Percentiles rank a stretch among this genome's conserved stretches.
Conservation (phyloP, 345 rosid species). For the Laguncularia racemosa region DNA sequence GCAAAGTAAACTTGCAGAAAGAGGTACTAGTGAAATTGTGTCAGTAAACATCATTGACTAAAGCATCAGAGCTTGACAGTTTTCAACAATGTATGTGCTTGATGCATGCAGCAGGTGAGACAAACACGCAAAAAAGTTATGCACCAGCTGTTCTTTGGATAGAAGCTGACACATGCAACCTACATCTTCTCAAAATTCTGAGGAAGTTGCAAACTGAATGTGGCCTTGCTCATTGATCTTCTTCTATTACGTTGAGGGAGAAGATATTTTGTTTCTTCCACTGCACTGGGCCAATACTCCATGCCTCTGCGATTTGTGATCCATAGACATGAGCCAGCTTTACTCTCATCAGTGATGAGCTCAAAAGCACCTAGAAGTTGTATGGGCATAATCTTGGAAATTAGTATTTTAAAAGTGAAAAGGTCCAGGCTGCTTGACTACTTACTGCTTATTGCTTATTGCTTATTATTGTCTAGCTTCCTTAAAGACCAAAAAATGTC, state of each 20-base stretch:
- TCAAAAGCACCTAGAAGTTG: conserved; percentile 66
- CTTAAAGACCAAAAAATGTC: not conserved
- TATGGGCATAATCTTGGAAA: conserved; percentile 3
- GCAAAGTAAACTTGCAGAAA: not conserved
- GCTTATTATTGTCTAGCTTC: too few relatives aligned
- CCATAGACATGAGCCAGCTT: conserved; percentile 91
- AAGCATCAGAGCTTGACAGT: too few relatives aligned
- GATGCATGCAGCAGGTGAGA: too few relatives aligned
- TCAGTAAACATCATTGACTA: too few relatives aligned
- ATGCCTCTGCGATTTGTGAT: conserved; percentile 78
- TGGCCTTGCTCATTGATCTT: conserved; percentile 23
- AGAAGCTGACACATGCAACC: conserved; percentile 20
- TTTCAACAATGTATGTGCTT: too few relatives aligned
- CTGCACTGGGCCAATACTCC: conserved; percentile 88
- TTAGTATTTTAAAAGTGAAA: not conserved
- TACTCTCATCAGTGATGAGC: conserved; percentile 72
- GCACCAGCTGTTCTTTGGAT: not conserved
- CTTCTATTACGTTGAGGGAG: conserved; percentile 37
- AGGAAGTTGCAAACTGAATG: conserved; percentile 51
- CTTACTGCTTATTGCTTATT: too few relatives aligned
- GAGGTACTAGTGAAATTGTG: not conserved
- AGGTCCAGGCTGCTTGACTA: too few relatives aligned
- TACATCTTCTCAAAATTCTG: conserved; percentile 77
- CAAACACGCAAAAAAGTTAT: too few relatives aligned
- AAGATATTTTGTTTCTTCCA: conserved; percentile 61